Conservation (phyloP, 2,329 filamentous ascomycete species). For the Hymenoscyphus occultus region DNA sequence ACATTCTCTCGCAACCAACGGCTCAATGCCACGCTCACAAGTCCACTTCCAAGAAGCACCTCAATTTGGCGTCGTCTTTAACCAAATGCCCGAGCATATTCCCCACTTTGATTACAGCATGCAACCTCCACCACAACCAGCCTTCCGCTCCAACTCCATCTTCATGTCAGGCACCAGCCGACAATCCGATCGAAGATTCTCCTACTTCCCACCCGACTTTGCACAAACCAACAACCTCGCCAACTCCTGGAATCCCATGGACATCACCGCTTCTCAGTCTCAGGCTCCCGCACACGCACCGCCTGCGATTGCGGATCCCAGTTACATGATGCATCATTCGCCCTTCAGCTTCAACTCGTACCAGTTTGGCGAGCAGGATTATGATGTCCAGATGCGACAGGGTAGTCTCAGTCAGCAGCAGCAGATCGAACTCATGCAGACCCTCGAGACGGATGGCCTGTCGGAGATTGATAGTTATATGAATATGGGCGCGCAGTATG, state of each 20-base stretch:
- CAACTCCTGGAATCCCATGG: slow-evolving; percentile 32
- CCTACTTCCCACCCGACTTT: slow-evolving; percentile 60
- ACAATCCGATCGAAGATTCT: slow-evolving; percentile 55
- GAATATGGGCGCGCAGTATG: slow-evolving; percentile 37
- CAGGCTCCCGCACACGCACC: background rate
- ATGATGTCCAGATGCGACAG: slow-evolving; percentile 48
- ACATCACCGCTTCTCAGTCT: slow-evolving; percentile 13
- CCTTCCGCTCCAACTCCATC: slow-evolving; percentile 67
- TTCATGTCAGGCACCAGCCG: slow-evolving; percentile 57
- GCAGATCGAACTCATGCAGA: slow-evolving; percentile 78
- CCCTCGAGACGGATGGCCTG: slow-evolving; percentile 67
- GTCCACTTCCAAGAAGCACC: slow-evolving; percentile 40
- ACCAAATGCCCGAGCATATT: slow-evolving; percentile 50
- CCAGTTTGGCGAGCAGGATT: slow-evolving; percentile 42
- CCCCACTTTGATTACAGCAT: slow-evolving; percentile 28
- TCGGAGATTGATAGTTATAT: slow-evolving; percentile 60
- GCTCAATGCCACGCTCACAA: slow-evolving; percentile 42
- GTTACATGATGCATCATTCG: slow-evolving; percentile 33
- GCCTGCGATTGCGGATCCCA: slow-evolving; percentile 27
- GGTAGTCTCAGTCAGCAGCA: slow-evolving; percentile 76
- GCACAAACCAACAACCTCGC: slow-evolving; percentile 31
- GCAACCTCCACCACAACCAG: slow-evolving; percentile 36
- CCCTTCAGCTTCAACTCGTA: slow-evolving; percentile 32
- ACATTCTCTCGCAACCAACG: slow-evolving; percentile 38
- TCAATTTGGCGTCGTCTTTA: slow-evolving; percentile 58